Evolutionary conservation across 441 rosid genomes (phyloP), one percentile per base, ranked within the genome.

Genomic region (Corymbia calophylla): DNA sequence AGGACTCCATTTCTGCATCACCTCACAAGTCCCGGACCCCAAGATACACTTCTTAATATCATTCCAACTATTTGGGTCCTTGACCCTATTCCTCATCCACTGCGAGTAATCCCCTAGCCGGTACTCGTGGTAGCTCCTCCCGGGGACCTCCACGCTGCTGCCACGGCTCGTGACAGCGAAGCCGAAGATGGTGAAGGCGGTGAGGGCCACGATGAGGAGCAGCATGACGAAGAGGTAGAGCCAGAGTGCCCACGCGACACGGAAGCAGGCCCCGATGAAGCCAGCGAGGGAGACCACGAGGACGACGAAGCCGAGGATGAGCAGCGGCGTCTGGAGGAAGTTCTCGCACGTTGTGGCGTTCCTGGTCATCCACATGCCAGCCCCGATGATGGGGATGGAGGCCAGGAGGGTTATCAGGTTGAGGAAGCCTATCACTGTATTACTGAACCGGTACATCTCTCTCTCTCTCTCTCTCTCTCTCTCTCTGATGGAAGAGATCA

Each of bases 221-320:
- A 97, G 85, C 99, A 97, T 97, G 88, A 96, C 95, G 70, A 96
- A 94, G 55, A 97, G 91, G 91, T 97, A 97, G 3, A 97, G 92
- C 99, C 99, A 97, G 23, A 97, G 99, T 25, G 95, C 95, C 97
- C 98, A 97, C 44, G 94, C 95, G 16, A 97, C 96, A 73, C 92
- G 92, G 80, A 96, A 97, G 53, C 99, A 97, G 32, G 99, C 97
- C 13, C 99, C 99, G 27, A 97, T 92, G 90, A 97, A 94, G 39
- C 99, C 99, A 19, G 97, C 97, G 12, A 97, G 88, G 51, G 99
- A 97, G 44, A 97, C 90, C 70, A 96, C 87, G 15, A 97, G 86
- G 90, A 97, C 95, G 2, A 95, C 92, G 87, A 97, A 95, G n/a
- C 99, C 99, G 31, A 97, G 53, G 35, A 96, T 90, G 4, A 97